Base-by-base conservation (phyloP, 257 asterid species). In the Voacanga thouarsii region DNA sequence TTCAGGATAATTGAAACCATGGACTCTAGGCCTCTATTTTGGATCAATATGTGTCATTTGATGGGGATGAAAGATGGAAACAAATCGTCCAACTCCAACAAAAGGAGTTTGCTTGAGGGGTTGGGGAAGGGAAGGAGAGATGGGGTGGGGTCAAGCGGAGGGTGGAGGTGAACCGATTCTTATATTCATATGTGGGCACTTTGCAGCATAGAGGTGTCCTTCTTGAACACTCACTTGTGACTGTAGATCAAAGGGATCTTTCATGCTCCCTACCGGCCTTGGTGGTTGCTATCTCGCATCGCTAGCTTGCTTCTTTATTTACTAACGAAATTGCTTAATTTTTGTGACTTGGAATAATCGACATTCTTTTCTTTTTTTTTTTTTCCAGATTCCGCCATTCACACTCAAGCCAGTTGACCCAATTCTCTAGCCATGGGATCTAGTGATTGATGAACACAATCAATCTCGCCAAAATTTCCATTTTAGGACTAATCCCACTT, bases 261-360 rank as follows among this genome's bases (percentile, higher is more conserved):
- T 41, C 61, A 28, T 50, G 12, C 43, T 16, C 44, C 26, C 50
- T 37, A 18, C 72, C 19, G 30, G 24, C 72, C 15, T 37, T 67
- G 19, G 51, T 67, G 72, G 72, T 67, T 67, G 72, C 51, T 67
- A 39, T 39, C 72, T 67, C 51, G 24, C 71, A 66, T 37, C 26
- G 49, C 24, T 39, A 19, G 16, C 49, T 68, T 41, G 51, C 7
- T 41, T 67, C 72, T 39, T 65, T 7, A 24, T 61, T 61, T 28
- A 33, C 69, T 16, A 63, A 30, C 10, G 19, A 16, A 63, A 26
- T 63, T 63, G 21, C 14, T 37, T 65, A 15, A 33, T 65, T 65
- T 33, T 37, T 66, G 43, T 15, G 43, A 63, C 72, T 67, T 68
- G 30, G 53, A 68, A 68, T 41, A 68, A 21, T 68, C 28, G 18